Evolutionary conservation across 1,284 basidiomycete genomes (phyloP).

Genomic region (Mycosarcoma maydis): DNA sequence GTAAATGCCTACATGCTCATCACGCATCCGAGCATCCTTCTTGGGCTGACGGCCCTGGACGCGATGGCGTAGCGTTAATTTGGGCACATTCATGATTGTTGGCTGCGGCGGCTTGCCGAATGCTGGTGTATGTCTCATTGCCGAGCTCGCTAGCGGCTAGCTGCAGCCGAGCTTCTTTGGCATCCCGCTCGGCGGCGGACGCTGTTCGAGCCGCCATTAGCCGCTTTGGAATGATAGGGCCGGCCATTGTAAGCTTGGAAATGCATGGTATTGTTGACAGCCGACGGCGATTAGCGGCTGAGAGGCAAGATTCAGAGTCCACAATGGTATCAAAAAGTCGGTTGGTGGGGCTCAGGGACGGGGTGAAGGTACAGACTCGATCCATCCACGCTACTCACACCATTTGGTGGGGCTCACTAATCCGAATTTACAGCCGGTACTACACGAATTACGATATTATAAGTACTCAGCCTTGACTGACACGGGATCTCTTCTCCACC

Average conservation of each 20-base stretch:
- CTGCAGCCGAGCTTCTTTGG: background rate
- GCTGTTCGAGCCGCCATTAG: background rate
- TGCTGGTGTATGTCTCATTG: background rate
- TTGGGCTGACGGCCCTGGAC: too few relatives aligned
- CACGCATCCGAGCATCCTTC: too few relatives aligned
- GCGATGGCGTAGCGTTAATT: constrained; percentile 3
- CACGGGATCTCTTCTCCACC: too few relatives aligned
- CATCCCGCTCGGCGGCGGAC: background rate
- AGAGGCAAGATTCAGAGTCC: background rate
- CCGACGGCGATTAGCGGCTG: background rate
- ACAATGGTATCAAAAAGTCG: background rate
- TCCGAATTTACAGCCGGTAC: too few relatives aligned
- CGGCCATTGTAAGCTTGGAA: background rate
- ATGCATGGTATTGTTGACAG: background rate
- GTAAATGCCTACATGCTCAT: constrained; percentile 1
- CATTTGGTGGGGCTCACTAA: background rate
- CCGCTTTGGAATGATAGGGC: background rate
- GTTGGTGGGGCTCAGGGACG: background rate
- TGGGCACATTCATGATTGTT: constrained; percentile 6
- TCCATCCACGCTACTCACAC: background rate
- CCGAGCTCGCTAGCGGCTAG: background rate
- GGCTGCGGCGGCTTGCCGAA: constrained; percentile 6
- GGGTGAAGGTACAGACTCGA: background rate
- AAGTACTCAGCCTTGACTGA: too few relatives aligned
- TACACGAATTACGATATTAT: too few relatives aligned